Conservation (phyloP, 2,329 filamentous ascomycete species). For the Cladosporium sp. region DNA sequence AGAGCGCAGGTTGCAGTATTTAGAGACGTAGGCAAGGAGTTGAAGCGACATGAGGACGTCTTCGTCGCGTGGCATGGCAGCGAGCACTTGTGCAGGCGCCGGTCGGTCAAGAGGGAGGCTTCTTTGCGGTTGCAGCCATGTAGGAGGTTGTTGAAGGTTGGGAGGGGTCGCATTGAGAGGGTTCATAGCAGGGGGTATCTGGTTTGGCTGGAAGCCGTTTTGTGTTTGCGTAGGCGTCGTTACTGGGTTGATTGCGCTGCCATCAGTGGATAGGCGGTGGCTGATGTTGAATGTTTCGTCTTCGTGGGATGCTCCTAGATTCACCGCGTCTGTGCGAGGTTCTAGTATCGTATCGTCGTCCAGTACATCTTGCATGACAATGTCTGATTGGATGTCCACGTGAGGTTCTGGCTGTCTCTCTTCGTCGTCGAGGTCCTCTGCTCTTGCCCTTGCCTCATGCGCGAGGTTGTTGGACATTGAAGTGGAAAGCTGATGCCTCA, state of each 20-base stretch:
- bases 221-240: constrained; percentile 57
- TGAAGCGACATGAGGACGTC: constrained; percentile 98
- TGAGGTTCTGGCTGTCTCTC: constrained; percentile 58
- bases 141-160: constrained; percentile 58
- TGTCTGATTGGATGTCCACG: constrained; percentile 72
- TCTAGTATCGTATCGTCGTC: constrained; percentile 77
- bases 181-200: constrained; percentile 52
- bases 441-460: constrained; percentile 75
- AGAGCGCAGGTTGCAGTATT: constrained; percentile 92
- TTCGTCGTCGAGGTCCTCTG: constrained; percentile 73
- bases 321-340: constrained; percentile 53
- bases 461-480: constrained; percentile 86
- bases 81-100: constrained; percentile 62
- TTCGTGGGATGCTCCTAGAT: constrained; percentile 60
- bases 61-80: constrained; percentile 93
- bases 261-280: constrained; percentile 77
- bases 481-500: constrained; percentile 80
- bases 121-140: constrained; percentile 23
- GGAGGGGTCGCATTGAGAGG: constrained; percentile 71
- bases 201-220: constrained; percentile 25
- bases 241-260: constrained; percentile 72
- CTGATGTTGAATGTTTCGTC: constrained; percentile 92
- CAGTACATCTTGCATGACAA: constrained; percentile 84
- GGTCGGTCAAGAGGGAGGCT: constrained; percentile 22
- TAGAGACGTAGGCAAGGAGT: constrained; percentile 93